Evolutionary conservation across 768 basidiomycete genomes (phyloP), one percentile per base, ranked within the genome.

Genomic region (Cyathus striatus): DNA sequence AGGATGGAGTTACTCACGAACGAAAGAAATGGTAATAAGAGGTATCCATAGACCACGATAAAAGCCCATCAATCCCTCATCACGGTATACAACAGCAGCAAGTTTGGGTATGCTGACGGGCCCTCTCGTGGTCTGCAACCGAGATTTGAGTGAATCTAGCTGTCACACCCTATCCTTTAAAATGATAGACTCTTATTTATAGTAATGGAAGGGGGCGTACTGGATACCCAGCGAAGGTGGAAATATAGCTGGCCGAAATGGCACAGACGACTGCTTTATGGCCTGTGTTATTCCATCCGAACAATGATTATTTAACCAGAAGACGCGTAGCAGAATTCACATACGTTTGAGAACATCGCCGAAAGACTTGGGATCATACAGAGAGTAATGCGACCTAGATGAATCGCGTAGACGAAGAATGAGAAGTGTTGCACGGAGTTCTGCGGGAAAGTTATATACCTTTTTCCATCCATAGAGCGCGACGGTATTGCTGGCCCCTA

Each of bases 111-210:
- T 81, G 6, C 87, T 79, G 51, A 88, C 77, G 41, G 73, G 78
- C 40, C 75, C 81, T 60, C 86, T 83, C 40, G 81, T 85, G 34
- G 90, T 90, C 65, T 96, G 92, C 41, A 96, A 67, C 56, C 92
- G 74, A 48, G 90, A 94, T 68, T 98, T 98, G 66, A 98, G 77
- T 42, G 88, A 91, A 63, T 98, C 95, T 69, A 97, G 70, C 83
- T 94, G 42, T 30, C 16, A 44, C 22, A 40, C 39, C 30, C 23
- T 22, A 39, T 37, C n/a, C n/a, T n/a, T n/a, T n/a, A n/a, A n/a
- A n/a, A n/a, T n/a, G n/a, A n/a, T n/a, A n/a, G n/a, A n/a, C n/a
- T n/a, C n/a, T n/a, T n/a, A n/a, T n/a, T n/a, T n/a, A 42, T 27
- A 20, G 24, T 7, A 9, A 16, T 10, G n/a, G 34, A 40, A 18